Evolutionary conservation across 1,139 yeast species (phyloP), one percentile per base, ranked within the genome.

Genomic region (Blastobotrys malaysiensis): DNA sequence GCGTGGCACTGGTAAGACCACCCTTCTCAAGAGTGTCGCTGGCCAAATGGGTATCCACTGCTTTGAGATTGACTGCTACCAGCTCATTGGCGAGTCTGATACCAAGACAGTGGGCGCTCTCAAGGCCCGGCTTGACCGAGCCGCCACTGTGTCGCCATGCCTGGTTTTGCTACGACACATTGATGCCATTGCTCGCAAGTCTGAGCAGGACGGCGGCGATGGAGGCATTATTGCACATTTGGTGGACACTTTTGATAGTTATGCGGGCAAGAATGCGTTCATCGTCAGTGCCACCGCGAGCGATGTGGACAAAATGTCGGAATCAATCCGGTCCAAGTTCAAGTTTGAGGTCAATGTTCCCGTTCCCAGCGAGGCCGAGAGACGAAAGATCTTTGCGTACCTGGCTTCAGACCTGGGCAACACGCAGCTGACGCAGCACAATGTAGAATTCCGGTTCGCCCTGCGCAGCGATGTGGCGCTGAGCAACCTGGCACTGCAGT

Each of bases 281-380:
- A 74, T 88, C 0, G 69, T 93, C 47, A 77, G 87, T 2, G 84
- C 86, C 43, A 87, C 96, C 14, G 79, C 85, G 43, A 82, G 83
- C 61, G 91, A 89, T 60, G 73, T 82, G 3, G 97, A 89, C 62
- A 77, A 79, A 55, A 68, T 93, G 21, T 81, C 88, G 36, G 88
- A 83, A 53, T 76, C 79, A 27, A 71, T 90, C 5, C 77, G 95
- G 59, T 81, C 86, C 56, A 75, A 80, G 55, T 77, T 90, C 61
- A 88, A 85, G 65, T 91, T 91, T 69, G 96, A 89, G 63, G 73
- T 91, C 24, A 81, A 80, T 20, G 77, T 91, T 20, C 78, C 81
- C 1, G 96, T 90, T 1, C 98, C 98, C 0, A 75, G 79, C 22
- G 97, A 91, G 66, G 59, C 65, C 1, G 97, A 93, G 69, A 78